phyloP scores from a whole-genome alignment of 2,329 filamentous ascomycete genomes.

The Saccharata proteae region DNA sequence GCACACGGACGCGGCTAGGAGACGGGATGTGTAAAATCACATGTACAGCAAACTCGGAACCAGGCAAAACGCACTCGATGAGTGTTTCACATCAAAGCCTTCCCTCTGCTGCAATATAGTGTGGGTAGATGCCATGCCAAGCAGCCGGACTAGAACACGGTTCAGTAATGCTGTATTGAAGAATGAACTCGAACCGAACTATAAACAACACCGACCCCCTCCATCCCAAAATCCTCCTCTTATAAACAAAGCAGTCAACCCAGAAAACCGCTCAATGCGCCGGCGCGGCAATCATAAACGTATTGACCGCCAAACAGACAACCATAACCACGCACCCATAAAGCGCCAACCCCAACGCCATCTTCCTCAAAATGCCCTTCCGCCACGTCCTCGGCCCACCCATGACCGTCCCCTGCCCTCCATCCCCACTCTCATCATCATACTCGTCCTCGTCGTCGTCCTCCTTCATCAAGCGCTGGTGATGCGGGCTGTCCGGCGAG shows the following conservation, averaged over 20 bases:
- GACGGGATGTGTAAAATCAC: no score
- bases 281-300: constrained; percentile 56
- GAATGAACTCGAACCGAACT: no score
- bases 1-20: no score
- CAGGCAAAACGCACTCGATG: no score
- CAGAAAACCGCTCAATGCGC: neutral
- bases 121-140: no score
- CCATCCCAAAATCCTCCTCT: no score
- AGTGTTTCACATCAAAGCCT: no score
- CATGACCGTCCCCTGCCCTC: constrained; percentile 29
- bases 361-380: constrained; percentile 52
- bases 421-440: constrained; percentile 42
- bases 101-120: no score
- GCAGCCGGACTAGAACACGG: no score
- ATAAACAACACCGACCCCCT: no score
- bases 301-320: constrained; percentile 74
- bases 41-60: no score
- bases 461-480: constrained; percentile 79
- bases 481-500: constrained; percentile 71
- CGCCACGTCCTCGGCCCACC: constrained; percentile 47
- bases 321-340: constrained; percentile 87
- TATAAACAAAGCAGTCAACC: neutral
- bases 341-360: constrained; percentile 62
- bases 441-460: constrained; percentile 71
- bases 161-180: no score